These are phyloP conservation scores for Salix arbutifolia DNA, from an alignment of 345 rosid genomes.

Conservation along the genomic window DNA sequence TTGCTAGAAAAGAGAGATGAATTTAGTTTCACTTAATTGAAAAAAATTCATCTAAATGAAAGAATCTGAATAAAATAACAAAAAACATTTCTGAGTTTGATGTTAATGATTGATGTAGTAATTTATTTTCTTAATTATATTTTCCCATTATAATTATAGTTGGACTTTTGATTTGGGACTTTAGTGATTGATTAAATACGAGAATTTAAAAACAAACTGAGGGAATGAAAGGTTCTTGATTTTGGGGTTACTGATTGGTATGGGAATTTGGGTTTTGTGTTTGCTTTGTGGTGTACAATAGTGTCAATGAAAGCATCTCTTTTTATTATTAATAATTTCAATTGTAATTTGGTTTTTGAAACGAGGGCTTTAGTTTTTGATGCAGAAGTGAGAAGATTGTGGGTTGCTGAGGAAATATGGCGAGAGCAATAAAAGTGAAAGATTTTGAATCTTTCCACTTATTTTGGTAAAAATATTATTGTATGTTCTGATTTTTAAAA, in stretches of 20 bases:
- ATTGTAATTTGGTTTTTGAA: background rate
- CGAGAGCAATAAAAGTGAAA: background rate
- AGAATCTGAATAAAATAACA: background rate
- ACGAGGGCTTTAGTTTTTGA: background rate
- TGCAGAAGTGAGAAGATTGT: conserved; percentile 1
- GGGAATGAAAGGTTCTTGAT: background rate
- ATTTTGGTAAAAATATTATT: background rate
- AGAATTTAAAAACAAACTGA: background rate
- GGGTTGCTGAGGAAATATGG: conserved; percentile 1
- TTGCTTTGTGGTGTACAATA: background rate
- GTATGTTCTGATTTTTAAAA: background rate
- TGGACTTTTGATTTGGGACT: background rate
- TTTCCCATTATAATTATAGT: background rate
- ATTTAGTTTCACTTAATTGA: background rate
- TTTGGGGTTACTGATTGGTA: background rate
- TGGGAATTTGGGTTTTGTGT: background rate
- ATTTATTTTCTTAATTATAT: background rate
- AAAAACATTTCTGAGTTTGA: background rate
- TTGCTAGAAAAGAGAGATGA: background rate
- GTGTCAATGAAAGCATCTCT: background rate
- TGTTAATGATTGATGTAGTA: background rate
- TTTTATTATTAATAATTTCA: background rate
- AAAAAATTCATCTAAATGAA: background rate
- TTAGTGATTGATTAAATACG: background rate
- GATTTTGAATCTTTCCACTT: background rate